Evolutionary conservation across 2,329 filamentous ascomycete species (phyloP).

Genomic region (Penicillium sp.): DNA sequence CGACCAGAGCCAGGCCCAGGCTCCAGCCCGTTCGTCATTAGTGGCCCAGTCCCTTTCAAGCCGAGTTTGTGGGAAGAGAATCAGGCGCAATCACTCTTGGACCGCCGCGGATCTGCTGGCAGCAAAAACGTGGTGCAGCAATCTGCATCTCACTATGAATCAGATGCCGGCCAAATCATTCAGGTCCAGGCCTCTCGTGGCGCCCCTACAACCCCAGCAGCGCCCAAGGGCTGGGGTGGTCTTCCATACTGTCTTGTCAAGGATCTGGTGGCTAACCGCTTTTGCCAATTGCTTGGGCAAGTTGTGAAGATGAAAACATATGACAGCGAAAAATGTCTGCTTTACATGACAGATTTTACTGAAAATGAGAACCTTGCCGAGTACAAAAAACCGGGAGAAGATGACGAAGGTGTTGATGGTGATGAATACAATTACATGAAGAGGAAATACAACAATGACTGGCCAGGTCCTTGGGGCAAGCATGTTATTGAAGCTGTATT

Average conservation of each 20-base stretch:
- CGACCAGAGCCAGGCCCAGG: slow-evolving; percentile 26
- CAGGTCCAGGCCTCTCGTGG: slow-evolving; percentile 11
- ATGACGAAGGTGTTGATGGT: slow-evolving; percentile 47
- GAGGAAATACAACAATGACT: slow-evolving; percentile 46
- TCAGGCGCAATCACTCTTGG: slow-evolving; percentile 31
- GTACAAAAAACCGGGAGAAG: slow-evolving; percentile 41
- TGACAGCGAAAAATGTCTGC: slow-evolving; percentile 51
- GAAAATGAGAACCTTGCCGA: slow-evolving; percentile 65
- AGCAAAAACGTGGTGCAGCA: not conserved
- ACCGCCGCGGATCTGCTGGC: slow-evolving; percentile 6
- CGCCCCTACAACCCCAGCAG: not conserved
- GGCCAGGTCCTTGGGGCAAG: slow-evolving; percentile 74
- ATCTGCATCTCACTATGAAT: slow-evolving; percentile 1
- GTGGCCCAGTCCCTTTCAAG: slow-evolving; percentile 30
- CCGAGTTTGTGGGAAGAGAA: slow-evolving; percentile 31
- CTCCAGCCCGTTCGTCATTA: slow-evolving; percentile 22
- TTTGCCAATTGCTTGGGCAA: slow-evolving; percentile 70
- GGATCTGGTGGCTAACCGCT: slow-evolving; percentile 59
- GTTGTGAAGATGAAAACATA: slow-evolving; percentile 61
- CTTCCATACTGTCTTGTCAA: slow-evolving; percentile 61
- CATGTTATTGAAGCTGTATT: slow-evolving; percentile 70
- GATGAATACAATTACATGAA: slow-evolving; percentile 59
- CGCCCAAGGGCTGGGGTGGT: slow-evolving; percentile 1
- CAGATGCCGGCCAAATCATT: slow-evolving; percentile 1
- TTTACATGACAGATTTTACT: slow-evolving; percentile 86